phyloP scores from a whole-genome alignment of 371 early-diverging fungal genomes.

The Lichtheimia ornata region DNA sequence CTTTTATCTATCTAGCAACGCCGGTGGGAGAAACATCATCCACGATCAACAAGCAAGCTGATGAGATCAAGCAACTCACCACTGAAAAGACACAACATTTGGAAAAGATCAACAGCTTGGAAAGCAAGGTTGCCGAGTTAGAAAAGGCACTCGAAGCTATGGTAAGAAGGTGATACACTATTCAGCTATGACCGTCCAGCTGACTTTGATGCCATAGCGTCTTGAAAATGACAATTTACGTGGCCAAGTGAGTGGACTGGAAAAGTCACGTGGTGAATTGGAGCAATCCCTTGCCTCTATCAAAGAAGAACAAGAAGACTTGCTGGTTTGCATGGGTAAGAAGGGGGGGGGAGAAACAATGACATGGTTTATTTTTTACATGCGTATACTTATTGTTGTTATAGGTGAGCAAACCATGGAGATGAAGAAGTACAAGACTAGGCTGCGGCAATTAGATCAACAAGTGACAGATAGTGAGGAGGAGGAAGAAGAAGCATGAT shows the following conservation, averaged over 20 bases:
- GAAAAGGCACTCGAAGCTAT: constrained; percentile 21
- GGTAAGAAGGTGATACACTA: constrained; percentile 18
- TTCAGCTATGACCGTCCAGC: not conserved
- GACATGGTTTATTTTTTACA: not conserved
- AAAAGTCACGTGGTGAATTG: constrained; percentile 33
- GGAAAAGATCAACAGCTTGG: constrained; percentile 10
- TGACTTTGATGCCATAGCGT: not conserved
- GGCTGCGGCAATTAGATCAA: constrained; percentile 62
- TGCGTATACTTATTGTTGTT: not conserved
- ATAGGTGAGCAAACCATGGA: constrained; percentile 74
- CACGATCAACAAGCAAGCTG: constrained; percentile 47
- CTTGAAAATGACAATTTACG: constrained; percentile 10
- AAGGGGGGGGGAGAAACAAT: not conserved
- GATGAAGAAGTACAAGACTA: constrained; percentile 58
- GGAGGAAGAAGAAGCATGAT: constrained; percentile 41
- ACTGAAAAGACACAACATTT: constrained; percentile 13
- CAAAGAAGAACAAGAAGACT: constrained; percentile 89
- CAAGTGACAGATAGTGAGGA: constrained; percentile 65
- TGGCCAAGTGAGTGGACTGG: constrained; percentile 27
- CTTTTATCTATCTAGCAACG: not conserved
- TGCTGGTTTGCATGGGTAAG: constrained; percentile 81
- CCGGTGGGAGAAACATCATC: constrained; percentile 1
- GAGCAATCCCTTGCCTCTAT: constrained; percentile 23
- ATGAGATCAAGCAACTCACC: constrained; percentile 32
- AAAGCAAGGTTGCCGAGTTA: constrained; percentile 27